Base-by-base conservation (phyloP, 2,329 filamentous ascomycete species). In the Parastagonospora avenae region DNA sequence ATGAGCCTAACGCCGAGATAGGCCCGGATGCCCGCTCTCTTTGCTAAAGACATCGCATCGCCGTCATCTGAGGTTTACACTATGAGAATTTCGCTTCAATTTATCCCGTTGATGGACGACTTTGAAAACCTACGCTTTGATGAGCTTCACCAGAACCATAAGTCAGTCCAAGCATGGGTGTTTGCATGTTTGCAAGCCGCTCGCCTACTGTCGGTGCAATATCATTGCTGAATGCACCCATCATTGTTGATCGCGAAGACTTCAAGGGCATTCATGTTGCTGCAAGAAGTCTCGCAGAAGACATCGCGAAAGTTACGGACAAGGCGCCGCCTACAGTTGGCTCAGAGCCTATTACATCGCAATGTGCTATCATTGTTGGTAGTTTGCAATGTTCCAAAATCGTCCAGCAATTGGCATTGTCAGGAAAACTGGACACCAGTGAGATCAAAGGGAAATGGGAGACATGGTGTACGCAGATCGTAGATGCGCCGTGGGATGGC, bases 401-500 rank as follows among this genome's bases (percentile, higher is more conserved):
- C 28, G 83, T 89, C 42, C 81, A 86, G 55, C 61, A 72, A 8
- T 76, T 89, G 27, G 71, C 86, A 16, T 60, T 72, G 1, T 71
- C 74, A 1, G 77, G 79, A 1, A 80, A 83, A 53, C 69, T 90
- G 12, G 79, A 89, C 43, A 77, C 82, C 0, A 76, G 76, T 0
- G 71, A 73, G 0, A 80, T 86, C 19, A 64, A 80, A 39, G 85
- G 83, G 1, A 77, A 84, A 55, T 90, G 87, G 87, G 87, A 90
- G 65, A 80, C 85, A 0, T 90, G 86, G 63, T 74, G 78, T 19
- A 84, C 81, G n/a, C 74, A 79, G 42, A 63, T 86, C 6, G 73
- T 77, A 0, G 83, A 81, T 11, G 78, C 83, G 15, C 57, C 77
- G 0, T 76, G 74, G 42, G 43, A 32, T 28, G 43, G 43, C 11